Evolutionary conservation across 2,329 filamentous ascomycete genomes (phyloP), one percentile per base, ranked within the genome.

Genomic region (Cladosporium cucumerinum): DNA sequence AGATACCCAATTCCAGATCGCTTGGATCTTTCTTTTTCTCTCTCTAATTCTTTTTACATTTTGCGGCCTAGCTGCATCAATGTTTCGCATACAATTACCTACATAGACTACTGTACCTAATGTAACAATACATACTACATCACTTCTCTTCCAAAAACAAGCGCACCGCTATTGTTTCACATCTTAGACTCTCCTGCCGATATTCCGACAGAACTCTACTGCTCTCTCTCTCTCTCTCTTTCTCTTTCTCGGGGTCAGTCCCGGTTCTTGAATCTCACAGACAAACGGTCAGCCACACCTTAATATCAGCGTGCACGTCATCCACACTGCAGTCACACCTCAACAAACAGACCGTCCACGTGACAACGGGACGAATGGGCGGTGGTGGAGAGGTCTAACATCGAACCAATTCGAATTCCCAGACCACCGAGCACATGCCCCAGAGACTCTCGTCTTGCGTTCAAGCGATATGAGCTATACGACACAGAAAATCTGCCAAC

Each of bases 101-200:
- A 54, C 30, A 54, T 54, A 54, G 51, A 54, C 51, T 57, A 25
- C 51, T 57, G 55, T 58, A 58, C 34, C 34, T 58, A 58, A 58
- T 58, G 55, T 58, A 58, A 58, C 55, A 58, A 46, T 43, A 57
- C 54, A 39, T 39, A 43, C 36, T 18, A 39, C 18, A 12, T 16
- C 39, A 46, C 21, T 10, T 10, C n/a, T 46, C 8, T 43, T 3
- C 2, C n/a, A 46, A 23, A n/a, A 46, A 46, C 2, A 46, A 46
- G 39, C 39, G 39, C 39, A 10, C 39, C 39, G 39, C 39, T 46
- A 46, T 46, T 21, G 39, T 46, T 46, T 46, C 39, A 46, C n/a
- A 5, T 46, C 8, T 46, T 46, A 46, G 39, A 46, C 39, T 46
- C 39, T 43, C n/a, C 8, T 46, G 39, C 39, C 12, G 12, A 46